Evolutionary conservation across 176 grass and related monocot species (phyloP), one percentile per base, ranked within the genome.

Genomic region (Leersia perrieri): DNA sequence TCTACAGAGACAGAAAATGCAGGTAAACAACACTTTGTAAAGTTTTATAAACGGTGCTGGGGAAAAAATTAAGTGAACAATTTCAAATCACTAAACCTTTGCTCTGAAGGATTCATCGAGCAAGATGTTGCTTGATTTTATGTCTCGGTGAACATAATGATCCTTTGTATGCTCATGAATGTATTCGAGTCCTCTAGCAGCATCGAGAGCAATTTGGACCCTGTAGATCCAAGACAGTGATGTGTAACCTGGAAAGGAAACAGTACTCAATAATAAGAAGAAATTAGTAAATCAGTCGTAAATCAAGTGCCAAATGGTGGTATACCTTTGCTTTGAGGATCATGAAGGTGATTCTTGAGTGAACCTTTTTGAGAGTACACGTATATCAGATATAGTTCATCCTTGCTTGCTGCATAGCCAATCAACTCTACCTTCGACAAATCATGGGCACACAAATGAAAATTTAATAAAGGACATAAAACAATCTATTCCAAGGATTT

Each of bases 401-500:
- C 96, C 90, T 93, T 87, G 63, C 86, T 93, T 72, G 88, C 88
- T 84, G 96, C 92, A 86, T 95, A 99, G 73, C 96, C 96, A 88
- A 93, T 95, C 96, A 99, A 91, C 82, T 99, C 96, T 99, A 99
- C 96, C 96, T 99, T 94, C 95, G 88, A 95, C 72, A 91, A 95
- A 95, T 90, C 84, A 87, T 70, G 81, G 76, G 67, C 69, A 80
- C 55, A 77, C 40, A 84, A 58, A 85, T 67, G n/a, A 67, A 80
- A 86, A 61, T 82, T 82, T 38, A 81, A 64, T 73, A 86, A 62
- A 86, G 14, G 40, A 33, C 16, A 61, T 42, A 66, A 26, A n/a
- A 51, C 26, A 31, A 41, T 71, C 44, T 84, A 75, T 11, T 74
- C 10, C 49, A 79, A 75, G 55, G 60, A 70, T 34, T 70, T 75